Evolutionary conservation across 179 eudicot species (phyloP).

Genomic region (Gypsophila paniculata): DNA sequence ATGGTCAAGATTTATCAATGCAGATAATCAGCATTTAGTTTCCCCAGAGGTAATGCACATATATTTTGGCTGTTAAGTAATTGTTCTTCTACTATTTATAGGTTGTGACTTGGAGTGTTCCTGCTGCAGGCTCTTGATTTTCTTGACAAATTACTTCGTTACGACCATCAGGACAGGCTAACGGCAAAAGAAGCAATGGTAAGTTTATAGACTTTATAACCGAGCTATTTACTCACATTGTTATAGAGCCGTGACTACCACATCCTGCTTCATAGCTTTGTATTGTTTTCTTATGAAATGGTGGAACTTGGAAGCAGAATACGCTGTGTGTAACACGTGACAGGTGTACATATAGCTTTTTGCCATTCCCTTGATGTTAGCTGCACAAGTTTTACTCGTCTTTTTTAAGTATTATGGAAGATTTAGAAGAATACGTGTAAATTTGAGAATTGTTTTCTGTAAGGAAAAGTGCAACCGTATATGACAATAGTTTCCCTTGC

Average conservation of each 20-base stretch:
- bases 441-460: too few species aligned
- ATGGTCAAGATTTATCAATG: slow-evolving; percentile 81
- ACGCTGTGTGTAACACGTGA: neutral
- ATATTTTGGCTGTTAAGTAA: neutral
- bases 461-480: too few species aligned
- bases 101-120: slow-evolving; percentile 3
- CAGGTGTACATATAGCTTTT: too few species aligned
- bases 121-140: slow-evolving; percentile 80
- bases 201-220: slow-evolving; percentile 12
- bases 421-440: too few species aligned
- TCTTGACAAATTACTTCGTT: slow-evolving; percentile 94
- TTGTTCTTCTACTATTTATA: neutral
- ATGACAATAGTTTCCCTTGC: too few species aligned
- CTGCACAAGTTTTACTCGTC: too few species aligned
- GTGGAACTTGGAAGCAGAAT: neutral
- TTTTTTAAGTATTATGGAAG: too few species aligned
- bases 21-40: slow-evolving; percentile 87
- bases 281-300: neutral
- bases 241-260: too few species aligned
- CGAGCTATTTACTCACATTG: too few species aligned
- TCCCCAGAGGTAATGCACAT: slow-evolving; percentile 64
- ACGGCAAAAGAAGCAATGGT: slow-evolving; percentile 99
- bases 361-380: too few species aligned
- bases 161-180: slow-evolving; percentile 95
- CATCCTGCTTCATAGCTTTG: too few species aligned